Evolutionary conservation across 306 rosid species (phyloP).

Genomic region (Trifolium subterraneum): DNA sequence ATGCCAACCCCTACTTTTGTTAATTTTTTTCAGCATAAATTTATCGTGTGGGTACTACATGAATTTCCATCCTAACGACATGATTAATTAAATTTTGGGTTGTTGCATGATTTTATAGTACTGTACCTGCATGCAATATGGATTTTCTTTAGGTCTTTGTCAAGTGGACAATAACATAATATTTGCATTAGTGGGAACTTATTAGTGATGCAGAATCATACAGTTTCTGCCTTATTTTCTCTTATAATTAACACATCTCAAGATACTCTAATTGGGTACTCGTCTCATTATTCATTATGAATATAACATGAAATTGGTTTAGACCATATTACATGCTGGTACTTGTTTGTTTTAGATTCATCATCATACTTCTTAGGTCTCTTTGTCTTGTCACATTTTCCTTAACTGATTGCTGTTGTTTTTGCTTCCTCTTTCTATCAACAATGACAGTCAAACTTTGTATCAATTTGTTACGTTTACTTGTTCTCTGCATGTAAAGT

Average conservation of each 20-base stretch:
- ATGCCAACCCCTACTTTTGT: conserved; percentile 11
- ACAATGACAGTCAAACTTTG: conserved; percentile 5
- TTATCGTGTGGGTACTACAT: neutral
- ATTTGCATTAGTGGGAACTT: conserved; percentile 12
- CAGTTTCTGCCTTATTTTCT: conserved; percentile 21
- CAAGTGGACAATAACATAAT: conserved; percentile 22
- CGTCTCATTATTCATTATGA: conserved; percentile 11
- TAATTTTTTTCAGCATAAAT: neutral
- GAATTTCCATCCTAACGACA: conserved; percentile 19
- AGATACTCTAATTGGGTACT: conserved; percentile 11
- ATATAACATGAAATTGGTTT: conserved; percentile 30
- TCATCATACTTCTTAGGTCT: conserved; percentile 36
- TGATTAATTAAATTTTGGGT: conserved; percentile 27
- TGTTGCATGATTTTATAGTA: conserved; percentile 26
- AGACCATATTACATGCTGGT: conserved; percentile 26
- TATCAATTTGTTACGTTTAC: conserved; percentile 13
- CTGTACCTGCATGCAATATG: neutral
- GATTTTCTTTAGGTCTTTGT: conserved; percentile 20
- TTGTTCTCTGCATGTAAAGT: conserved; percentile 24
- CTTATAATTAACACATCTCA: conserved; percentile 10
- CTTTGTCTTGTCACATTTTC: conserved; percentile 14
- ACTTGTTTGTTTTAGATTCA: conserved; percentile 35
- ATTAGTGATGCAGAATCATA: conserved; percentile 24
- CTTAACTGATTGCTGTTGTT: conserved; percentile 29
- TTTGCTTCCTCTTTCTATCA: conserved; percentile 12